Base-by-base conservation (phyloP, 306 rosid species). In the Sphenostylis stenocarpa region DNA sequence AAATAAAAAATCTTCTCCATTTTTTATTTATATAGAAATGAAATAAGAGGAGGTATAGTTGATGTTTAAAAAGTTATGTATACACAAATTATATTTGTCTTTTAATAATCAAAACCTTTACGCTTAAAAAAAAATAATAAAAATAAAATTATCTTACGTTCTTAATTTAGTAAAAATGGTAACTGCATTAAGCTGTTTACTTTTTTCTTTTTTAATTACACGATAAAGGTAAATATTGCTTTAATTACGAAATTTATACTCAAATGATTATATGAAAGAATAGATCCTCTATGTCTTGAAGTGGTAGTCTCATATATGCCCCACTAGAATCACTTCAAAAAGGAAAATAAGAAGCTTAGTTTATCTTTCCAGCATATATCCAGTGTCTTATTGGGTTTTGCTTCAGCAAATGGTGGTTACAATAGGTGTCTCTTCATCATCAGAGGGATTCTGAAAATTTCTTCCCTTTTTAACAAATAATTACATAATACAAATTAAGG, bases 301-400 rank as follows among this genome's bases (percentile, higher is more conserved):
- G 83, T 78, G 86, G 74, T 70, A 74, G 80, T 60, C 71, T 62
- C 72, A 55, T 67, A 45, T 47, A 74, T 77, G 52, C 83, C 89
- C 88, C 85, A 84, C 88, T 84, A n/a, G 67, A 84, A 83, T 66
- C 78, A 77, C 85, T 74, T 86, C 56, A 75, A 78, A 75, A 64
- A 44, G 44, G 55, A 64, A 57, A 24, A 34, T 68, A 57, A 80
- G 78, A 67, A 80, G 86, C 65, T 51, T 65, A 70, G 24, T 71
- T 72, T 64, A 60, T 76, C 28, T 79, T 62, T 44, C 53, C 21
- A 63, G 43, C 86, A 84, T 71, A 60, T 53, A 68, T 76, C 71
- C 79, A 56, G 4, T 69, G 70, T 19, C 64, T 51, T 48, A 72
- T 64, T 75, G 72, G 76, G 24, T 57, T 4, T 44, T n/a, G 62